phyloP scores from a whole-genome alignment of 352 stramenopile species.

The Globisporangium lucens region DNA sequence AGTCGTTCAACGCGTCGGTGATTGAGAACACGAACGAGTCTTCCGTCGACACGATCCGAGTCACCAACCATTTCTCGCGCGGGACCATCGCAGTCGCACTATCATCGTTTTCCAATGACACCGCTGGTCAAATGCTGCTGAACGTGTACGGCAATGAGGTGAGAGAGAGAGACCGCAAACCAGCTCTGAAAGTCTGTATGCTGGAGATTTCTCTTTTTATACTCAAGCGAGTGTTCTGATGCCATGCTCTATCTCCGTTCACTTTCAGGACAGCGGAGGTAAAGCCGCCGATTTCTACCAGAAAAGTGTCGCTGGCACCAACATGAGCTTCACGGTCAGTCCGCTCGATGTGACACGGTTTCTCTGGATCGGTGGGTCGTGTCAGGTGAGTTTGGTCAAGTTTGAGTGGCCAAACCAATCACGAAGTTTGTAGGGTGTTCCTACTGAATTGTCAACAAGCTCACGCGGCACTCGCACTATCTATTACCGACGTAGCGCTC shows the following conservation, averaged over 20 bases:
- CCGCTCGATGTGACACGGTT: conserved; percentile 44
- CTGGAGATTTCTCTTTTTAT: neutral
- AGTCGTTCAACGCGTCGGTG: conserved; percentile 38
- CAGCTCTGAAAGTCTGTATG: neutral
- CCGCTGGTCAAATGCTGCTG: conserved; percentile 29
- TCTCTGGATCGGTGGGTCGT: conserved; percentile 67
- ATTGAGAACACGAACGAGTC: conserved; percentile 23
- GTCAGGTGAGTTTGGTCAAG: conserved; percentile 35
- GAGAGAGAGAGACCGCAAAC: neutral
- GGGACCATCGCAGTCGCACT: conserved; percentile 31
- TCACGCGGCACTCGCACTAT: neutral
- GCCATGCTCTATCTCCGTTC: neutral
- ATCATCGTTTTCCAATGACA: conserved; percentile 6
- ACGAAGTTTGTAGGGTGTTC: neutral
- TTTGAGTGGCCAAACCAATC: neutral
- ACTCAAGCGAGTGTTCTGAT: neutral
- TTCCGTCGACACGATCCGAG: conserved; percentile 16
- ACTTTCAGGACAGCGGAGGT: conserved; percentile 23
- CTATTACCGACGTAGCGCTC: conserved; percentile 27
- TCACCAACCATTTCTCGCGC: conserved; percentile 45
- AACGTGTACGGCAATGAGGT: conserved; percentile 49
- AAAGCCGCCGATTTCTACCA: conserved; percentile 30
- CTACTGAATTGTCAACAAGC: neutral
- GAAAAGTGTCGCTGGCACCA: conserved; percentile 24
- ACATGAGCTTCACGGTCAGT: conserved; percentile 24